These are phyloP conservation scores for Rhinocladiella mackenziei DNA, from an alignment of 2,329 filamentous ascomycete genomes.

Conservation along the genomic window DNA sequence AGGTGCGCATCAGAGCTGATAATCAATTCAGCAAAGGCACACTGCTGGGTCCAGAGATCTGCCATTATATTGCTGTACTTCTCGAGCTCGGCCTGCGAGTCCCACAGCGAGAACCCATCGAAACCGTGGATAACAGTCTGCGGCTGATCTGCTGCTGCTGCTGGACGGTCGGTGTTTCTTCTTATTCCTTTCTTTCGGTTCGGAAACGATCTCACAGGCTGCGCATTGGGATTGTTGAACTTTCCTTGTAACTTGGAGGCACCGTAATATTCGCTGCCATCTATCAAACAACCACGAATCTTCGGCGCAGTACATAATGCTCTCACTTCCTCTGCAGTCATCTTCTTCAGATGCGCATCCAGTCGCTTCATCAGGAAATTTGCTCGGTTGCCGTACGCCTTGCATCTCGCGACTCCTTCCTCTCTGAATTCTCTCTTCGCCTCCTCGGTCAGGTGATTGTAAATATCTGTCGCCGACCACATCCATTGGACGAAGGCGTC, in stretches of 20 bases:
- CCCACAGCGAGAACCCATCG: conserved; percentile 9
- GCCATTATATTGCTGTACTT: conserved; percentile 6
- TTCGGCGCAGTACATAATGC: conserved; percentile 8
- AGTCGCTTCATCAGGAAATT: conserved; percentile 22
- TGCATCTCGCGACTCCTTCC: conserved; percentile 3
- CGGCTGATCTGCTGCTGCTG: not conserved
- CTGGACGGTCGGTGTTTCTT: not conserved
- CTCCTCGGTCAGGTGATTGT: conserved; percentile 4
- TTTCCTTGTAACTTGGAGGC: conserved; percentile 14
- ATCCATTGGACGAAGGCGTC: conserved; percentile 20
- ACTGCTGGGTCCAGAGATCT: conserved; percentile 2
- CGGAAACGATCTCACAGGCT: conserved; percentile 3
- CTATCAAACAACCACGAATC: conserved; percentile 9
- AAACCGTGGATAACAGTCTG: not conserved
- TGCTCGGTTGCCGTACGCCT: conserved; percentile 6
- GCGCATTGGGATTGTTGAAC: conserved; percentile 12
- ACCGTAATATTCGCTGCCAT: conserved; percentile 14
- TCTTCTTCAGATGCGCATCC: not conserved
- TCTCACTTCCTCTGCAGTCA: conserved; percentile 8
- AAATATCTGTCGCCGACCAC: conserved; percentile 19
- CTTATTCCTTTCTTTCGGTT: not conserved
- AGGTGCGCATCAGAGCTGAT: conserved; percentile 4
- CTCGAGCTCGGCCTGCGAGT: conserved; percentile 3
- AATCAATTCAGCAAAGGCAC: conserved; percentile 4
- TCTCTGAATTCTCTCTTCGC: conserved; percentile 9